Conservation (phyloP, 208 protist species). For the Trypanosoma scelopori region DNA sequence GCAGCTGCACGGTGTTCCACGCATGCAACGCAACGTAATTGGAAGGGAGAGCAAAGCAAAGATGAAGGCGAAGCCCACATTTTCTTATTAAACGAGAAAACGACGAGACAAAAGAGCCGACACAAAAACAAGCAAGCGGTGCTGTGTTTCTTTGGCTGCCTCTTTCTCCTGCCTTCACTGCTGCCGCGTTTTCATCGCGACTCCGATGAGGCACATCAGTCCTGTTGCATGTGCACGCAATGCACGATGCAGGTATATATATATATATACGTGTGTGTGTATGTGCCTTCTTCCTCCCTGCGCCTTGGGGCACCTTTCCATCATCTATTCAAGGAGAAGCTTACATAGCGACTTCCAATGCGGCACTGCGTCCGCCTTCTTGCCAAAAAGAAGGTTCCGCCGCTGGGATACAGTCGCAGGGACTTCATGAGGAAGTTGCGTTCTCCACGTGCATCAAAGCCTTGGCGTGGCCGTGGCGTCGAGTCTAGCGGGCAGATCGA, state of each 20-base stretch:
- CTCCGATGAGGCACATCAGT: too few species aligned
- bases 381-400: constrained; percentile 40
- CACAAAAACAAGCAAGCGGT: background rate
- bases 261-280: background rate
- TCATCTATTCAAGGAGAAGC: background rate
- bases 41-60: constrained; percentile 10
- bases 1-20: background rate
- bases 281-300: background rate
- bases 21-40: background rate
- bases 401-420: constrained; percentile 66
- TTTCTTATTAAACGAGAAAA: background rate
- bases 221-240: too few species aligned
- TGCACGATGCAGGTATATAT: background rate
- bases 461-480: constrained; percentile 64
- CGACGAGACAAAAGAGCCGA: background rate
- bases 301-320: background rate
- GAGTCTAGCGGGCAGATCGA: constrained; percentile 60
- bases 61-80: too few species aligned
- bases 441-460: constrained; percentile 76
- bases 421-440: constrained; percentile 75
- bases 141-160: too few species aligned
- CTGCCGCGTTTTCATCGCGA: background rate
- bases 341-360: constrained; percentile 28
- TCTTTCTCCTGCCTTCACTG: background rate
- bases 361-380: constrained; percentile 25